phyloP scores from a whole-genome alignment of 257 asterid genomes.

The Nicotiana tomentosiformis region DNA sequence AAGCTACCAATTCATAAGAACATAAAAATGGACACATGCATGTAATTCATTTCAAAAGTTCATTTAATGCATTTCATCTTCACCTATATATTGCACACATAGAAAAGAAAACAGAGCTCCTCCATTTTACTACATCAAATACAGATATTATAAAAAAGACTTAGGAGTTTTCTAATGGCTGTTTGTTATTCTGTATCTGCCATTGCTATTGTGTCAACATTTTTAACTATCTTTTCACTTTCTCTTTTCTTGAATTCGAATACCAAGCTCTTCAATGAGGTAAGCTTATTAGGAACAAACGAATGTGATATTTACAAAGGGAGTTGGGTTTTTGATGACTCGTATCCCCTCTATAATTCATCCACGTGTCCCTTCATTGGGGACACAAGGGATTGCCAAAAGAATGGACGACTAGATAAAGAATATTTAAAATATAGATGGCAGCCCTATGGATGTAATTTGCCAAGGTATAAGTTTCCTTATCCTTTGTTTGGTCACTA shows the following conservation, averaged over 20 bases:
- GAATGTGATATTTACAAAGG: constrained; percentile 40
- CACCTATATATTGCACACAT: not conserved
- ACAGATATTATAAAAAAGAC: too few relatives aligned
- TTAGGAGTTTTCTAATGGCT: not conserved
- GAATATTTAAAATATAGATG: constrained; percentile 40
- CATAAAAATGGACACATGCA: not conserved
- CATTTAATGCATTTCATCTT: not conserved
- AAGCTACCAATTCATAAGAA: not conserved
- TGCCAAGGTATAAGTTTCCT: constrained; percentile 23
- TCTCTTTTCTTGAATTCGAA: constrained; percentile 3
- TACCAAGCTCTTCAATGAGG: not conserved
- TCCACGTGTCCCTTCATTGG: constrained; percentile 39
- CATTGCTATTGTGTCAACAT: constrained; percentile 3
- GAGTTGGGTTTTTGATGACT: constrained; percentile 39
- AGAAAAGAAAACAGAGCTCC: not conserved
- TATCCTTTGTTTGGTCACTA: not conserved
- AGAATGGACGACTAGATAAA: constrained; percentile 39
- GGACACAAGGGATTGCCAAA: constrained; percentile 29
- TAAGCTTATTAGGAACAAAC: not conserved
- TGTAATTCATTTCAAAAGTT: not conserved
- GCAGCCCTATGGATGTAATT: constrained; percentile 39
- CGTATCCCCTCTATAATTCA: constrained; percentile 38
- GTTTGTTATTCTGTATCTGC: not conserved
- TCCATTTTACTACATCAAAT: too few relatives aligned
- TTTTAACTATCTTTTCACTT: constrained; percentile 5